phyloP scores from a whole-genome alignment of 768 basidiomycete species.

The Auriculariales sp. region DNA sequence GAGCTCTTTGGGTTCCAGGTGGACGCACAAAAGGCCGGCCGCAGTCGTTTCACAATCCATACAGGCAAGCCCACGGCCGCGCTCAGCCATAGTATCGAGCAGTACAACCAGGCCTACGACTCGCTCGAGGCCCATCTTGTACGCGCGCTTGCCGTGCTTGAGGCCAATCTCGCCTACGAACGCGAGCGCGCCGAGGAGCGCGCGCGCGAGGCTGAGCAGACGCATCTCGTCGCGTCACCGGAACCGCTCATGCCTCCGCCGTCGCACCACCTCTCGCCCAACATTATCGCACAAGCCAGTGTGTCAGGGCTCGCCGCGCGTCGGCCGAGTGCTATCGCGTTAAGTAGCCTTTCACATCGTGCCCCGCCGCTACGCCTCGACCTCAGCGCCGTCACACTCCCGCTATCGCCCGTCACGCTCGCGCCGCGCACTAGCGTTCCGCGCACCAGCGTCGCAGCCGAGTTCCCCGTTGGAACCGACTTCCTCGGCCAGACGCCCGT shows the following conservation, averaged over 20 bases:
- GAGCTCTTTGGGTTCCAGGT: conserved; percentile 58
- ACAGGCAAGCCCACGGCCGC: too few species aligned
- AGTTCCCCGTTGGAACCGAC: not conserved
- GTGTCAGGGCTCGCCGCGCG: conserved; percentile 22
- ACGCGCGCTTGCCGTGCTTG: conserved; percentile 54
- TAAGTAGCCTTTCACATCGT: conserved; percentile 66
- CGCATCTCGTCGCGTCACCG: conserved; percentile 15
- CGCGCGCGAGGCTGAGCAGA: too few species aligned
- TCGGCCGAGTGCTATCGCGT: conserved; percentile 62
- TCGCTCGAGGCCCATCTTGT: conserved; percentile 60
- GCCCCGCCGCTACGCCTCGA: conserved; percentile 71
- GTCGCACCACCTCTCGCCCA: conserved; percentile 8
- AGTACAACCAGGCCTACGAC: conserved; percentile 69
- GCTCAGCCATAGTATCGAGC: conserved; percentile 60
- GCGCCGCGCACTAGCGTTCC: conserved; percentile 68
- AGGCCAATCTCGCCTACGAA: too few species aligned
- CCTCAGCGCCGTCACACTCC: conserved; percentile 55
- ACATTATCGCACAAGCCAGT: conserved; percentile 17
- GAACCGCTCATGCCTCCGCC: conserved; percentile 13
- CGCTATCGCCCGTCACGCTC: conserved; percentile 67
- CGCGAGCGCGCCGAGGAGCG: conserved; percentile 30
- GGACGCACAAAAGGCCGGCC: conserved; percentile 50
- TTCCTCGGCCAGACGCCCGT: not conserved
- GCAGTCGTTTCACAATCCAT: too few species aligned
- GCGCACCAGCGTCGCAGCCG: conserved; percentile 19